Conservation (phyloP, 2,329 filamentous ascomycete genomes). For the Furcasterigmium sp. region DNA sequence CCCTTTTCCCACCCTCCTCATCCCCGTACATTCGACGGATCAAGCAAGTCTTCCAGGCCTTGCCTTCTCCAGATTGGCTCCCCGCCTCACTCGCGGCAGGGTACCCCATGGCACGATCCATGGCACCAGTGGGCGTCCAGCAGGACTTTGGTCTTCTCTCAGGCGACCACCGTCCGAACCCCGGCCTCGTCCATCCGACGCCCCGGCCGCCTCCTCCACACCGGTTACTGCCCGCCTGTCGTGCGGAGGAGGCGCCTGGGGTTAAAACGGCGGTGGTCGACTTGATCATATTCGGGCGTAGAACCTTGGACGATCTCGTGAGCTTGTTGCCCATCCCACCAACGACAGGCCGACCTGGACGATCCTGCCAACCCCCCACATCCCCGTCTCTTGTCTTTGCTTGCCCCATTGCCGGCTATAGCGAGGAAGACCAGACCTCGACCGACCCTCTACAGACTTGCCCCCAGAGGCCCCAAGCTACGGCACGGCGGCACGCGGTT, state of each 20-base stretch:
- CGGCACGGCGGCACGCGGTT: slow-evolving; percentile 9
- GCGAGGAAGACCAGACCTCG: not conserved
- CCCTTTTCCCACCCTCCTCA: no score
- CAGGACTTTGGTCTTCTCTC: not conserved
- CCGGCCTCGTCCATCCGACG: no score
- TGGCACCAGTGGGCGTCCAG: not conserved
- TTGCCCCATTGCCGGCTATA: no score
- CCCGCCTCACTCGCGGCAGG: no score
- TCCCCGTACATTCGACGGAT: no score
- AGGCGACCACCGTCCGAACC: not conserved
- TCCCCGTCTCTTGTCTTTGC: no score
- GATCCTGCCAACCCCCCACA: no score
- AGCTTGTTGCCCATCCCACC: slow-evolving; percentile 1
- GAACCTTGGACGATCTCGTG: slow-evolving; percentile 1
- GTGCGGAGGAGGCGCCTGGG: slow-evolving; percentile 5
- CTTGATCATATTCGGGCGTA: not conserved
- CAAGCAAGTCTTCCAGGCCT: no score
- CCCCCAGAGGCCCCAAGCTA: not conserved
- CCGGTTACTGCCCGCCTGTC: not conserved
- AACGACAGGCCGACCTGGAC: no score
- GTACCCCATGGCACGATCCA: no score
- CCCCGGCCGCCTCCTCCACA: no score
- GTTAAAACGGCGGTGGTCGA: slow-evolving; percentile 4
- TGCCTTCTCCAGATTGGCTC: no score
- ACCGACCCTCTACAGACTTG: not conserved